Conservation (phyloP, 2,329 filamentous ascomycete species). For the Penicillium sp. region DNA sequence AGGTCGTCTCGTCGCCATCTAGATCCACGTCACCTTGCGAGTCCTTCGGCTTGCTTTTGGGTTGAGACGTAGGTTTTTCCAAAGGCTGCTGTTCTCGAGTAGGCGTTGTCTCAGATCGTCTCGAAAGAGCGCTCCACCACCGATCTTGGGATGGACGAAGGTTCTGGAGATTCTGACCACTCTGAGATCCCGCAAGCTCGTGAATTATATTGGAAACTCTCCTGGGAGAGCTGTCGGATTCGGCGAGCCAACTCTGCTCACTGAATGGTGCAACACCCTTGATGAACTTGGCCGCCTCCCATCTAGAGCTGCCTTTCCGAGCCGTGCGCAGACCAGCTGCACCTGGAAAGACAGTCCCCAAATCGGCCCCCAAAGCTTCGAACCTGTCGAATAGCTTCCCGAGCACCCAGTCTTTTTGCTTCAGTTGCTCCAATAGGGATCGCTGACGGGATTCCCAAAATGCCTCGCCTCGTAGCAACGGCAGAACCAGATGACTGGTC, state of each 20-base stretch:
- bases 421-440: conserved; percentile 53
- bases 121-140: conserved; percentile 39
- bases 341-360: conserved; percentile 60
- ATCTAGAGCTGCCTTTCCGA: conserved; percentile 49
- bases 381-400: conserved; percentile 61
- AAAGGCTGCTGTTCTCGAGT: conserved; percentile 2
- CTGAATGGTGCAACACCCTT: conserved; percentile 59
- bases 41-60: background rate
- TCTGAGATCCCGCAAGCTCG: conserved; percentile 25
- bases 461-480: conserved; percentile 54
- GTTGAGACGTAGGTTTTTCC: background rate
- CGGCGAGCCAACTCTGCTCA: conserved; percentile 48
- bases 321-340: conserved; percentile 50
- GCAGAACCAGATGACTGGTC: conserved; percentile 55
- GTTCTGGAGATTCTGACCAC: conserved; percentile 7
- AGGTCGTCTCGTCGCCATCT: conserved; percentile 26
- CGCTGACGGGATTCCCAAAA: conserved; percentile 51
- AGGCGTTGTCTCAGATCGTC: background rate
- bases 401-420: conserved; percentile 62
- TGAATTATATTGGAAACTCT: conserved; percentile 30
- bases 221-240: conserved; percentile 22
- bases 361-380: conserved; percentile 57
- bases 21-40: conserved; percentile 10
- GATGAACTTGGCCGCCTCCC: conserved; percentile 57
- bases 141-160: conserved; percentile 25